phyloP scores from a whole-genome alignment of 2,329 filamentous ascomycete species.

The Pseudogymnoascus sp. region DNA sequence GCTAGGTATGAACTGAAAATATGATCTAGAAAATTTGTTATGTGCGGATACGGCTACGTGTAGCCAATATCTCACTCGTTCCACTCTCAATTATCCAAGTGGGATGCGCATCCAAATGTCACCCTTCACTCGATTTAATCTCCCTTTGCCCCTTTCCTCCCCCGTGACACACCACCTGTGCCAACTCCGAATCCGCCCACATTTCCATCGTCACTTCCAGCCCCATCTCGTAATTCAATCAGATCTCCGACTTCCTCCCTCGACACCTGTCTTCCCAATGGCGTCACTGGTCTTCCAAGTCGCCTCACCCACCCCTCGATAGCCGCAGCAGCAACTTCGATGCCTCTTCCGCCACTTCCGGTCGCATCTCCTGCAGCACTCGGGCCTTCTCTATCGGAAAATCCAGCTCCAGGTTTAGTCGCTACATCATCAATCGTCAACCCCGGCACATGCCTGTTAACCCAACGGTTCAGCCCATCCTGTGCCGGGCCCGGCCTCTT shows the following conservation, averaged over 20 bases:
- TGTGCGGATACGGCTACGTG: not conserved
- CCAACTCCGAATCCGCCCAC: slow-evolving; percentile 22
- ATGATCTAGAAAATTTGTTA: slow-evolving; percentile 2
- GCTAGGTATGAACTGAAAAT: slow-evolving; percentile 3
- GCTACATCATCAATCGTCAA: slow-evolving; percentile 17
- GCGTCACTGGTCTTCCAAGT: slow-evolving; percentile 47
- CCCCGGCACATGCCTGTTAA: slow-evolving; percentile 28
- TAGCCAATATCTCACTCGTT: not conserved
- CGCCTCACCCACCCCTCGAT: slow-evolving; percentile 88
- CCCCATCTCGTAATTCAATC: slow-evolving; percentile 61
- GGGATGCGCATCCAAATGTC: not conserved
- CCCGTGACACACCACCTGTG: slow-evolving; percentile 15
- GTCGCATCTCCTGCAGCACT: slow-evolving; percentile 43
- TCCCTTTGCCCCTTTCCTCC: not conserved
- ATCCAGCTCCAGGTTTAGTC: slow-evolving; percentile 26
- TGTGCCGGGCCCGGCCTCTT: slow-evolving; percentile 72
- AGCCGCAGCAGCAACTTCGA: slow-evolving; percentile 66
- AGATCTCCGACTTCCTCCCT: slow-evolving; percentile 50
- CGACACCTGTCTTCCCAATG: slow-evolving; percentile 31
- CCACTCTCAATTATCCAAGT: not conserved
- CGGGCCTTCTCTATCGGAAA: slow-evolving; percentile 18
- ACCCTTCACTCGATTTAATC: not conserved
- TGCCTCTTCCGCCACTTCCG: slow-evolving; percentile 28
- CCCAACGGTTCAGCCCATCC: slow-evolving; percentile 71
- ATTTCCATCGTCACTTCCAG: slow-evolving; percentile 45